phyloP scores from a whole-genome alignment of 1,139 yeast species.

The Nadsonia starkeyi-henricii region DNA sequence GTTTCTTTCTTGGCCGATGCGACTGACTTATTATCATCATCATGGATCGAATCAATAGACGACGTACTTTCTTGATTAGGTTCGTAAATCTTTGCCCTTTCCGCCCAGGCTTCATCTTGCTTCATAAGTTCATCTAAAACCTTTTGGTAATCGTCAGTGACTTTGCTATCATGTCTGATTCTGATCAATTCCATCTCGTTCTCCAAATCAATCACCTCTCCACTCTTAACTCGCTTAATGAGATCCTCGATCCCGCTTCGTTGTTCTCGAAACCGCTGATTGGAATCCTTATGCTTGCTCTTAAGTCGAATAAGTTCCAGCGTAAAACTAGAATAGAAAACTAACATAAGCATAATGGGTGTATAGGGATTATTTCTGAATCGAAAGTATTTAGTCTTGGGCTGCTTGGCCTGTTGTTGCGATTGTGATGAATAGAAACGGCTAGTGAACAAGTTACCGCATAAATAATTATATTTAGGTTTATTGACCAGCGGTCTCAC shows the following conservation, averaged over 20 bases:
- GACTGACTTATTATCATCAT: background rate
- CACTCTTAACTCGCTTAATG: background rate
- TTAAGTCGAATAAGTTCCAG: background rate
- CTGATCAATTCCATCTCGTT: background rate
- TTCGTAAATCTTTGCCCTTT: background rate
- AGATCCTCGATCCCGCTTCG: background rate
- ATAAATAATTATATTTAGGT: too few relatives aligned
- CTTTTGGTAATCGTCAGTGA: background rate
- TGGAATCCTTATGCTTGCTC: background rate
- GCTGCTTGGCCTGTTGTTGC: background rate
- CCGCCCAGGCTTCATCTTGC: background rate
- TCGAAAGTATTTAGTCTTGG: background rate
- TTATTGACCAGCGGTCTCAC: too few relatives aligned
- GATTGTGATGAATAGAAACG: background rate
- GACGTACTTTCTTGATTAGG: too few relatives aligned
- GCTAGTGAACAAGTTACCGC: too few relatives aligned
- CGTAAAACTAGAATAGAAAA: background rate
- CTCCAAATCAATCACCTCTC: background rate
- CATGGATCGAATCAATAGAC: too few relatives aligned
- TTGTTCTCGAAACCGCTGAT: background rate
- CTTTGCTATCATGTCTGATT: background rate
- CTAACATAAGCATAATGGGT: background rate
- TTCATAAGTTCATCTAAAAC: background rate
- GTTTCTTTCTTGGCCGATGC: background rate
- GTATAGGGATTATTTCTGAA: background rate